Conservation (phyloP, 805 yeast genomes). For the Ogataea minuta region DNA sequence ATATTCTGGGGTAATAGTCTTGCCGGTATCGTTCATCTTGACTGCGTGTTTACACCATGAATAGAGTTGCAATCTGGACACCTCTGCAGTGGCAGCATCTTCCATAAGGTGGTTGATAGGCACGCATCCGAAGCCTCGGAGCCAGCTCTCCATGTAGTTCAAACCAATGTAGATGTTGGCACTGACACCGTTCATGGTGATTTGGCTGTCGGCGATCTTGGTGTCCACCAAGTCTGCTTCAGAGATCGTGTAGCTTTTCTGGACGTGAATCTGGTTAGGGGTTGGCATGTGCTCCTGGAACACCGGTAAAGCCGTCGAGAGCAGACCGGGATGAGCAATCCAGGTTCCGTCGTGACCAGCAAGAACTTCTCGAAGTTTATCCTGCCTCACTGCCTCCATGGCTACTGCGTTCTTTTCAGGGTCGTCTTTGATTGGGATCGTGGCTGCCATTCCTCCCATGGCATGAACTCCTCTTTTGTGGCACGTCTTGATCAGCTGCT, state of each 20-base stretch:
- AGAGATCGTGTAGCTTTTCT: constrained; percentile 42
- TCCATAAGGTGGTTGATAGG: constrained; percentile 86
- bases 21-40: constrained; percentile 54
- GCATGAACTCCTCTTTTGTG: constrained; percentile 82
- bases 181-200: constrained; percentile 69
- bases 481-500: constrained; percentile 67
- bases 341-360: constrained; percentile 88
- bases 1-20: constrained; percentile 56
- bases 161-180: constrained; percentile 74
- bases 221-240: constrained; percentile 64
- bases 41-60: constrained; percentile 81
- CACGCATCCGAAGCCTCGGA: constrained; percentile 79
- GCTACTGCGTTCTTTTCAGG: constrained; percentile 61
- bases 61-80: constrained; percentile 75
- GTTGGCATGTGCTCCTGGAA: constrained; percentile 79
- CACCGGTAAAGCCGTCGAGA: constrained; percentile 67
- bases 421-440: constrained; percentile 76
- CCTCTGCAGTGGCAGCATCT: constrained; percentile 90
- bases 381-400: constrained; percentile 69
- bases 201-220: constrained; percentile 55
- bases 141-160: constrained; percentile 83
- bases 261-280: constrained; percentile 67
- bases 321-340: constrained; percentile 87
- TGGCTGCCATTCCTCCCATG: constrained; percentile 91
- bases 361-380: constrained; percentile 71